These are phyloP conservation scores for Penicillium palitans DNA, from an alignment of 2,329 filamentous ascomycete genomes.

Conservation along the genomic window DNA sequence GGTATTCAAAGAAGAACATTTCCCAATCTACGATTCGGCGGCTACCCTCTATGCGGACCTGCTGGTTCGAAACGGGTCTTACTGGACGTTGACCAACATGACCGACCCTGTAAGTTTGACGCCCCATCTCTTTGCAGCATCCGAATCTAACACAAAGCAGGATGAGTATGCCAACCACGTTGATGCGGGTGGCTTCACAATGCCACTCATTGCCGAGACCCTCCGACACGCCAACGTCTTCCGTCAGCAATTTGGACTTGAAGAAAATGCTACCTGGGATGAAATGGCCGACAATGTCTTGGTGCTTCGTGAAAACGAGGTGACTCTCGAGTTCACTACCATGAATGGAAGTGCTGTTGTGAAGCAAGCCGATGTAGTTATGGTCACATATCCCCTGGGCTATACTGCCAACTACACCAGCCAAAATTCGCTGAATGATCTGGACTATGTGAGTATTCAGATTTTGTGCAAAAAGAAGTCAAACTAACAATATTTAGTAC, in stretches of 20 bases:
- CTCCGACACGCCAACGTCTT: constrained; percentile 60
- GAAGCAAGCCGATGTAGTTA: constrained; percentile 70
- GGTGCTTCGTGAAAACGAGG: constrained; percentile 57
- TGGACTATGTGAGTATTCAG: constrained; percentile 57
- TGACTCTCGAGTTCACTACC: constrained; percentile 63
- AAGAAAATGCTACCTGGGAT: constrained; percentile 59
- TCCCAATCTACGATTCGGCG: constrained; percentile 65
- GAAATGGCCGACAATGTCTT: constrained; percentile 58
- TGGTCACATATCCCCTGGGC: constrained; percentile 65
- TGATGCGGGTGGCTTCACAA: constrained; percentile 69
- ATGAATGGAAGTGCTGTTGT: constrained; percentile 68
- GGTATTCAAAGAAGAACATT: constrained; percentile 56
- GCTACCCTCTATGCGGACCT: constrained; percentile 63
- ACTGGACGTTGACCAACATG: constrained; percentile 60
- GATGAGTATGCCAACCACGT: constrained; percentile 69
- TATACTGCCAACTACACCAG: constrained; percentile 58
- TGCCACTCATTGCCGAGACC: constrained; percentile 59
- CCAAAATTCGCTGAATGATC: constrained; percentile 53
- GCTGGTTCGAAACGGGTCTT: constrained; percentile 59
- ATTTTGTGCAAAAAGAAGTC: background rate
- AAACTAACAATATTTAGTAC: constrained; percentile 48
- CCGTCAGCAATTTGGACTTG: constrained; percentile 56
- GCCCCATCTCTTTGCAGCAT: background rate
- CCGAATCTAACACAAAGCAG: constrained; percentile 26
- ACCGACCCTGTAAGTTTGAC: constrained; percentile 65